phyloP scores from a whole-genome alignment of 2,329 filamentous ascomycete genomes.

The Chaetomium globosum region DNA sequence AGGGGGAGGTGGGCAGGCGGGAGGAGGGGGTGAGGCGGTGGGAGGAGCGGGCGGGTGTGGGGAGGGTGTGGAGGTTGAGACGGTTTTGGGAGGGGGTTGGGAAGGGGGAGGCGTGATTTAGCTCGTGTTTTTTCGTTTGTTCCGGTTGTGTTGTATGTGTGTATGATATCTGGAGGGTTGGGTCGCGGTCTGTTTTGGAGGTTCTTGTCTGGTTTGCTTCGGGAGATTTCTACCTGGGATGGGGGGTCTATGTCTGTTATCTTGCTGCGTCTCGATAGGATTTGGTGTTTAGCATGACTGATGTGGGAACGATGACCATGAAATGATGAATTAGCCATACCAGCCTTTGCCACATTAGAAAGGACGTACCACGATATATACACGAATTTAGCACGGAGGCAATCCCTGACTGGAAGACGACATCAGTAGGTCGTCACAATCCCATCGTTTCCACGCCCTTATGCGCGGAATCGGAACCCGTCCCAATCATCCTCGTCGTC shows the following conservation, averaged over 20 bases:
- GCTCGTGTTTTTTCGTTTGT: not conserved
- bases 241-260: not conserved
- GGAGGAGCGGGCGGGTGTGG: constrained; percentile 57
- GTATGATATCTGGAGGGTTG: not conserved
- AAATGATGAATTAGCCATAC: not conserved
- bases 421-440: not conserved
- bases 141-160: not conserved
- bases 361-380: constrained; percentile 19
- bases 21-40: constrained; percentile 51
- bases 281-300: not conserved
- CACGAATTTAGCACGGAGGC: constrained; percentile 22
- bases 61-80: constrained; percentile 63
- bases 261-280: not conserved
- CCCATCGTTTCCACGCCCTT: not conserved
- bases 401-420: not conserved
- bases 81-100: constrained; percentile 66
- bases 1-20: constrained; percentile 54
- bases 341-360: constrained; percentile 7
- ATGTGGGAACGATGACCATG: not conserved
- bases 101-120: constrained; percentile 42
- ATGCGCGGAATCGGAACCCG: constrained; percentile 56
- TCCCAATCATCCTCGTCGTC: constrained; percentile 61
- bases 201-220: not conserved
- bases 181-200: not conserved
- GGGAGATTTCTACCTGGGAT: not conserved